Base-by-base conservation (phyloP, 192 early-diverging fungal genomes). In the Rhizoclosmatium globosum region DNA sequence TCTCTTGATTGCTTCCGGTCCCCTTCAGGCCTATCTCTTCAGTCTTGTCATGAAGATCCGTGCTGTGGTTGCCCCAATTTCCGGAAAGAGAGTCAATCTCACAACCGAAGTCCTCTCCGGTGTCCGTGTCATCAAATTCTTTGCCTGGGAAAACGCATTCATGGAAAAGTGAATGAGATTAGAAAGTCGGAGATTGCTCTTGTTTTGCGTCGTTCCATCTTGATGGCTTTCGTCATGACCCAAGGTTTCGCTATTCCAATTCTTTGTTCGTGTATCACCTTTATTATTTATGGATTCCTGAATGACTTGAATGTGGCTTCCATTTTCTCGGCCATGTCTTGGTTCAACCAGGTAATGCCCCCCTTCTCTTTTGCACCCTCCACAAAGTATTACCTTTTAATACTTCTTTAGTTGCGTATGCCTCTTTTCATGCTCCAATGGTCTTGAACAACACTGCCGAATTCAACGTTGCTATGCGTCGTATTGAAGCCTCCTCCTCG, bases 111-210 rank as follows among this genome's bases (percentile, higher is more conserved):
- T 92, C 43, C 75, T 95, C 43, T 74, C 81, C 23, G 92, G 92
- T 39, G 94, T 94, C 80, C 90, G 92, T 43, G 90, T 94, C 58
- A 91, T 94, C 84, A 94, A 94, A 76, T 92, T 91, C 70, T 93
- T 92, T 76, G 91, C 91, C 1, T 94, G 92, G 92, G 92, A 94
- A 75, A 38, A 65, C 19, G 72, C 84, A 3, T 87, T 98, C 77
- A 75, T 91, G 48, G 84, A 90, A 90, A 91, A 48, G 87, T 98
- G 6, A 82, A 87, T 1, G 87, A 81, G 58, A 57, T 89, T 73
- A 70, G 90, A 19, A 61, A 81, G 17, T 71, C 76, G 42, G 89
- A 90, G 76, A 66, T 90, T 43, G n/a, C 31, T 0, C 82, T 83
- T 41, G 76, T 88, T 4, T 66, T 87, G 3, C 46, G 68, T 4